Evolutionary conservation across 1,139 yeast species (phyloP).

Genomic region (Insectozyma bohioensis): DNA sequence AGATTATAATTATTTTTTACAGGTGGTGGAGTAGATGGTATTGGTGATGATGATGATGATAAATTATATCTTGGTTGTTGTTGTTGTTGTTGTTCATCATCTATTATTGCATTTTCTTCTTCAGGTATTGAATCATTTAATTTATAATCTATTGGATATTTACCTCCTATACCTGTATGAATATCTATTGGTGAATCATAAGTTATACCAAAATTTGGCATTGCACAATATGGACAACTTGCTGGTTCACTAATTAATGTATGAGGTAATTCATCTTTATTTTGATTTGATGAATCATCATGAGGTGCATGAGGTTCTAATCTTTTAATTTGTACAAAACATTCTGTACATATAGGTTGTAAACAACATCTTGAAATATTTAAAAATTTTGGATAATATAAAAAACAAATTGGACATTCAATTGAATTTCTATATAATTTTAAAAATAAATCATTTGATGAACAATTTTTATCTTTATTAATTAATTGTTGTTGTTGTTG

Average conservation of each 20-base stretch:
- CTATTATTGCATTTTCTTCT: conserved; percentile 11
- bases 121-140: conserved; percentile 6
- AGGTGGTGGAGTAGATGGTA: conserved; percentile 11
- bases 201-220: conserved; percentile 80
- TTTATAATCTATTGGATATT: conserved; percentile 36
- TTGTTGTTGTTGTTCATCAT: conserved; percentile 17
- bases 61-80: too few species aligned
- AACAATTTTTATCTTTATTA: conserved; percentile 15
- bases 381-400: conserved; percentile 76
- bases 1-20: neutral
- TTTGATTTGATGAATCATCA: conserved; percentile 43
- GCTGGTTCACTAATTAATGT: conserved; percentile 83
- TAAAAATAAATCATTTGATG: conserved; percentile 33
- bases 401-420: conserved; percentile 95
- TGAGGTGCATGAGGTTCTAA: conserved; percentile 96
- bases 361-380: conserved; percentile 88
- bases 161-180: conserved; percentile 55
- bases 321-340: conserved; percentile 93
- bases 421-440: conserved; percentile 60
- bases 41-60: conserved; percentile 1
- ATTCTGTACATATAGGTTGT: conserved; percentile 93
- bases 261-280: conserved; percentile 44
- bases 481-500: too few species aligned
- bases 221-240: conserved; percentile 91
- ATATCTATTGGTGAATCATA: conserved; percentile 63